Conservation (phyloP, 495 filamentous ascomycete genomes). For the Xylaria venustula region DNA sequence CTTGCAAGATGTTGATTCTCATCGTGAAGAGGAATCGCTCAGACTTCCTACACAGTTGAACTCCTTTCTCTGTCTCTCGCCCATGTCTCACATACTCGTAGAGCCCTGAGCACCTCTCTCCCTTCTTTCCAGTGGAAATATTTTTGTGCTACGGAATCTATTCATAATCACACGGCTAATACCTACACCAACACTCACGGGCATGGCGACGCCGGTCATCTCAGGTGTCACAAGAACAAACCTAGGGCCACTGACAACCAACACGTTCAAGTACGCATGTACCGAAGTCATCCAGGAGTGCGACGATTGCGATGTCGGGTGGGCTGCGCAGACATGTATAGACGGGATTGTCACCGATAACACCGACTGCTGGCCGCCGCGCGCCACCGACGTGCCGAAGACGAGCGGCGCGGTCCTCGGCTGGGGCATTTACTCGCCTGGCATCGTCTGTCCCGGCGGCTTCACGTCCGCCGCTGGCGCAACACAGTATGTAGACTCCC, state of each 20-base stretch:
- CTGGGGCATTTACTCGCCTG: slow-evolving; percentile 37
- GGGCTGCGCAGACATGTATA: slow-evolving; percentile 24
- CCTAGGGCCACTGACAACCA: slow-evolving; percentile 3
- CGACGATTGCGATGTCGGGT: slow-evolving; percentile 18
- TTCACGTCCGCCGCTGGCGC: slow-evolving; percentile 27
- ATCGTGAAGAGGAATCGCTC: too few relatives aligned
- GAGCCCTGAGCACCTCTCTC: background rate
- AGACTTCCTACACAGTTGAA: too few relatives aligned
- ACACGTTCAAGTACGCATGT: slow-evolving; percentile 9
- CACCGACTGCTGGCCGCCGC: slow-evolving; percentile 31
- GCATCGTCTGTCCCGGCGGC: slow-evolving; percentile 27
- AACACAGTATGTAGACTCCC: slow-evolving; percentile 5
- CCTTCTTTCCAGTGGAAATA: background rate
- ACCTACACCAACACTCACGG: slow-evolving; percentile 7
- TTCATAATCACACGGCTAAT: background rate
- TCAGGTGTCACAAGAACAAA: background rate
- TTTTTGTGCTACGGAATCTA: background rate
- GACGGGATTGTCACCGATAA: slow-evolving; percentile 15
- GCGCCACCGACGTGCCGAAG: slow-evolving; percentile 1
- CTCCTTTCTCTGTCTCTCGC: too few relatives aligned
- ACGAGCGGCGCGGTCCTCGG: slow-evolving; percentile 13
- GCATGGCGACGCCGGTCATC: slow-evolving; percentile 6
- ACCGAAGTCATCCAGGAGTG: slow-evolving; percentile 14
- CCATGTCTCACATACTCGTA: background rate
- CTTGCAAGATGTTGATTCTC: too few relatives aligned